A percentile compares a stretch with the other conserved stretches of the same genome.
These are phyloP conservation scores for Euclidium syriacum DNA, from an alignment of 345 rosid genomes.

Conservation along the genomic window DNA sequence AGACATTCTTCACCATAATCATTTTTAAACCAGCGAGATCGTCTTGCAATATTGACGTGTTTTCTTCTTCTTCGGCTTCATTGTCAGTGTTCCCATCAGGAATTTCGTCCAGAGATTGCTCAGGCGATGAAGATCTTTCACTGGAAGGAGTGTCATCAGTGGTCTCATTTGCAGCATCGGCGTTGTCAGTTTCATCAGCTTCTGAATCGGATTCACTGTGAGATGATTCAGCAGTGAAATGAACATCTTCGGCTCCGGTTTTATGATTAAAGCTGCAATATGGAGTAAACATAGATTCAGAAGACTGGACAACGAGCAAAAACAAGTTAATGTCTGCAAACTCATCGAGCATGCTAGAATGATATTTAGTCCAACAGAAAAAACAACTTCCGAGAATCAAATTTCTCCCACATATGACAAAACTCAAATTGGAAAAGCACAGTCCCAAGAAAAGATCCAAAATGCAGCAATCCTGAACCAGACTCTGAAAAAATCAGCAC, in stretches of 20 bases:
- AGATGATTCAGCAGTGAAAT: slow-evolving; percentile 51
- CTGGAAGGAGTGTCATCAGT: slow-evolving; percentile 25
- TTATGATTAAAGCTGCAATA: slow-evolving; percentile 78
- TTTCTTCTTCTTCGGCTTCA: slow-evolving; percentile 32
- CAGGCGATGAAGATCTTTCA: slow-evolving; percentile 20
- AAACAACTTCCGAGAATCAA: neutral
- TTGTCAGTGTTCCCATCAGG: slow-evolving; percentile 19
- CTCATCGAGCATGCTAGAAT: neutral
- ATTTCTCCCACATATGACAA: neutral
- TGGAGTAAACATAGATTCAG: neutral
- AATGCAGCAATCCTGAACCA: neutral
- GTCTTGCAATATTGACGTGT: slow-evolving; percentile 45
- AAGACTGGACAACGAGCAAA: slow-evolving; percentile 1
- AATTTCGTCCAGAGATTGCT: slow-evolving; percentile 5
- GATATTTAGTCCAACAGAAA: neutral
- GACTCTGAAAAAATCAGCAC: neutral
- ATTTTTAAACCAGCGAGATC: slow-evolving; percentile 51
- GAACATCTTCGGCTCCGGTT: slow-evolving; percentile 86
- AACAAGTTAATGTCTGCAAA: neutral
- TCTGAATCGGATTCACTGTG: slow-evolving; percentile 47
- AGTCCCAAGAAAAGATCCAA: neutral
- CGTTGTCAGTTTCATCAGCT: slow-evolving; percentile 12
- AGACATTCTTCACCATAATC: slow-evolving; percentile 83
- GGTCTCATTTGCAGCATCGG: slow-evolving; percentile 13
- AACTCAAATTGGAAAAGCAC: neutral